Percentiles rank a stretch among this genome's conserved stretches.
Evolutionary conservation across 2,329 filamentous ascomycete genomes (phyloP).

Genomic region (Diaporthe longicolla): DNA sequence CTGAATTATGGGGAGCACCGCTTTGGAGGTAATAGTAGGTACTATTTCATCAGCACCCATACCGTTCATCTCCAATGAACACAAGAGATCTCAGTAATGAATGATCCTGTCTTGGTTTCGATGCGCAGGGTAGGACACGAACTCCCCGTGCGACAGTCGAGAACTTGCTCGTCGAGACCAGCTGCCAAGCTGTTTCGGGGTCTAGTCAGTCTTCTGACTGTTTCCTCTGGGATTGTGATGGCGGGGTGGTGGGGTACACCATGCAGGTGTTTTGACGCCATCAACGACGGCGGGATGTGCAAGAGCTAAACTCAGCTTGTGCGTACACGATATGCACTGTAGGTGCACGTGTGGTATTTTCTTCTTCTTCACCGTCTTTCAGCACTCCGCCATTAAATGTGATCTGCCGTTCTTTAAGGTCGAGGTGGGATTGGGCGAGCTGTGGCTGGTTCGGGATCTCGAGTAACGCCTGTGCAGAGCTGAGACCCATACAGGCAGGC

Average conservation of each 20-base stretch:
- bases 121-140: not conserved
- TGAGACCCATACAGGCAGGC: not conserved
- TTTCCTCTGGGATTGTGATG: slow-evolving; percentile 24
- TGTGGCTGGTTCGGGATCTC: not conserved
- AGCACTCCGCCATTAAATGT: not conserved
- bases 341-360: slow-evolving; percentile 7
- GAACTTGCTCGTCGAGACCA: slow-evolving; percentile 12
- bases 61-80: not conserved
- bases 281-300: slow-evolving; percentile 25
- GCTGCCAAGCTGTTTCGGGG: slow-evolving; percentile 29
- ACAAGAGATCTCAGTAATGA: not conserved
- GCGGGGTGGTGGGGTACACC: slow-evolving; percentile 36
- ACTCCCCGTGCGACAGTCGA: not conserved
- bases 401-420: not conserved
- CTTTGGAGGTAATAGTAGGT: too few species aligned
- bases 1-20: slow-evolving; percentile 22
- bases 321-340: not conserved
- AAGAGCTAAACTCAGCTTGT: slow-evolving; percentile 1
- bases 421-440: not conserved
- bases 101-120: not conserved
- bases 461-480: slow-evolving; percentile 10
- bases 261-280: slow-evolving; percentile 37
- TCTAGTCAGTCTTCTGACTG: slow-evolving; percentile 22
- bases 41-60: not conserved
- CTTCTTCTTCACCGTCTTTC: slow-evolving; percentile 21